Base-by-base conservation (phyloP, 129 eudicot genomes). In the Tagetes patula region DNA sequence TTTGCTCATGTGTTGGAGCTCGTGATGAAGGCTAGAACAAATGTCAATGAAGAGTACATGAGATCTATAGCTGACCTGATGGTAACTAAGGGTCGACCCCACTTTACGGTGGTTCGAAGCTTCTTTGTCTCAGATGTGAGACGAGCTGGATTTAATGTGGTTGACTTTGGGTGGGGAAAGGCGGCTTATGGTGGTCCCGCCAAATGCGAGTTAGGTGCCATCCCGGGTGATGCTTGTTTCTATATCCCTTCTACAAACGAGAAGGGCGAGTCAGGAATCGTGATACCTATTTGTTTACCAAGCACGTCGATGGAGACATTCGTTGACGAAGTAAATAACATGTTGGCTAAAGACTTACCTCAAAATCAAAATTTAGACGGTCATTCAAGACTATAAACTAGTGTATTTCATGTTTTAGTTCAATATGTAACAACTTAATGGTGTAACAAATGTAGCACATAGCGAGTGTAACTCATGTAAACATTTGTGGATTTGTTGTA, bases 91-190 rank as follows among this genome's bases (percentile, higher is more conserved):
- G 66, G 43, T 0, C 27, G 42, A 8, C 66, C 3, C 37, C 43
- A 33, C 43, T 36, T 10, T 27, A 36, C 42, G 7, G 27, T 2
- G 12, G 2, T 36, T 34, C 67, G 45, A 36, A 1, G 8, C 12
- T 61, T 34, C 45, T 0, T 1, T 5, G 67, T 61, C 67, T 13
- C 67, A 0, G 45, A 61, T 61, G 6, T 61, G 45, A 36, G 42
- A 6, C 30, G 42, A 33, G 30, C 20, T 9, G 67, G 43, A 13
- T 60, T 60, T 12, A 5, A 60, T 36, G 20, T 8, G 0, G 10
- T 61, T 2, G 67, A 61, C 67, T 61, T 61, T 1, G 67, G 67
- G 27, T 61, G 67, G 67, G 67, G 67, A 27, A 61, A 61, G 30
- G 30, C 43, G 45, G 67, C 9, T 9, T 61, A 34, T 1, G 67